Conservation (phyloP, 148 eudicot species). For the Nepenthes gracilis region DNA sequence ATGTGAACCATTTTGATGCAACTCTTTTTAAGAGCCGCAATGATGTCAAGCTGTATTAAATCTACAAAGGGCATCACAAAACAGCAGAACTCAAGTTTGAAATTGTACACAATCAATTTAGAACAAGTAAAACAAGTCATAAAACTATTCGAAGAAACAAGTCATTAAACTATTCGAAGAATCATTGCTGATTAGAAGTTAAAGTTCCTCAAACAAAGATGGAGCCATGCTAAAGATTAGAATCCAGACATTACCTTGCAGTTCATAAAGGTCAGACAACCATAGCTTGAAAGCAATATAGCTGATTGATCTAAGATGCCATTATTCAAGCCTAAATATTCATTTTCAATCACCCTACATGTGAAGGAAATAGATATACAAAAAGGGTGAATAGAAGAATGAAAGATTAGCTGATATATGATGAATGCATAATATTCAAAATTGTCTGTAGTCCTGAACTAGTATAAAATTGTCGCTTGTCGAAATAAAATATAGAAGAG, state of each 20-base stretch:
- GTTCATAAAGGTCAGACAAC: slow-evolving; percentile 90
- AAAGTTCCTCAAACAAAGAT: not conserved
- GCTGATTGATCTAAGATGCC: slow-evolving; percentile 99
- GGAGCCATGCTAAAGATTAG: not conserved
- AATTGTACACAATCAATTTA: no score
- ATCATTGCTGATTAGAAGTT: not conserved
- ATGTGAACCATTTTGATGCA: not conserved
- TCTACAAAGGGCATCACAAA: no score
- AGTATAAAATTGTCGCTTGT: no score
- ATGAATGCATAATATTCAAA: not conserved
- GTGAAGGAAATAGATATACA: slow-evolving; percentile 3
- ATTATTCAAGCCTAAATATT: slow-evolving; percentile 80
- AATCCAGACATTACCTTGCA: slow-evolving; percentile 63
- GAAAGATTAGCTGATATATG: slow-evolving; percentile 1
- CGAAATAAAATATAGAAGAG: no score
- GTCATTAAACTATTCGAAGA: not conserved
- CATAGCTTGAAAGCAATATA: slow-evolving; percentile 71
- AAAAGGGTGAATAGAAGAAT: slow-evolving; percentile 2
- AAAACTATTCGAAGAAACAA: no score
- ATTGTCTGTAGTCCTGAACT: not conserved
- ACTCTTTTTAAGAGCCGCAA: not conserved
- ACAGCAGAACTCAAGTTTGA: no score
- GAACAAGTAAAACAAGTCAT: no score
- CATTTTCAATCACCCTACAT: slow-evolving; percentile 88
- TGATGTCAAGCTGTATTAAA: no score